Evolutionary conservation across 768 basidiomycete genomes (phyloP).

Genomic region (Russula griseocarnosa): DNA sequence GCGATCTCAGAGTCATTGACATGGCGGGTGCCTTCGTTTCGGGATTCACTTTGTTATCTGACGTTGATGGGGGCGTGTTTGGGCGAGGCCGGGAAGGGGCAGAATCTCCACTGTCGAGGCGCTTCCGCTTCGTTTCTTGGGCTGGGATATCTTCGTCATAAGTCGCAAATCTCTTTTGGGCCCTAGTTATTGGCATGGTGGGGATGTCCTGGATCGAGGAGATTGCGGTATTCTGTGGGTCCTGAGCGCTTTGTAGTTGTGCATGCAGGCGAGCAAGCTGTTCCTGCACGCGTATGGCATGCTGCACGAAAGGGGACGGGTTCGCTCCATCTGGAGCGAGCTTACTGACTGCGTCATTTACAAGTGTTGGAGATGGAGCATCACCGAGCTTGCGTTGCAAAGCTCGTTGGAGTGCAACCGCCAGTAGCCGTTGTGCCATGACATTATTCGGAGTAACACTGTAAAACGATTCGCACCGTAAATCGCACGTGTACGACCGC

Average conservation of each 20-base stretch:
- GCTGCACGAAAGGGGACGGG: conserved; percentile 1
- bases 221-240: not conserved
- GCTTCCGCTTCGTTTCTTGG: conserved; percentile 7
- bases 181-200: not conserved
- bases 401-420: conserved; percentile 7
- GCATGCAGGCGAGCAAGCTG: conserved; percentile 9
- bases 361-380: conserved; percentile 1
- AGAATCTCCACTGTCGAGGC: not conserved
- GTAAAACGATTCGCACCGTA: not conserved
- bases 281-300: conserved; percentile 14
- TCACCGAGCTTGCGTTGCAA: conserved; percentile 16
- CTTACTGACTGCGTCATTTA: not conserved
- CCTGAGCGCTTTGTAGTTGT: conserved; percentile 11
- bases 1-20: not conserved
- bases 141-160: not conserved
- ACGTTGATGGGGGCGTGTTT: not conserved
- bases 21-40: not conserved
- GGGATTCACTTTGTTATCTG: not conserved
- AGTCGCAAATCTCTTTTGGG: not conserved
- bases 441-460: not conserved
- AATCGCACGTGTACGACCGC: not conserved
- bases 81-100: not conserved
- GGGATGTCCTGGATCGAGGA: not conserved
- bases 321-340: not conserved
- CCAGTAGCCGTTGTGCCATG: not conserved